Base-by-base conservation (phyloP, 371 early-diverging fungal species). In the Dichotomocladium elegans region DNA sequence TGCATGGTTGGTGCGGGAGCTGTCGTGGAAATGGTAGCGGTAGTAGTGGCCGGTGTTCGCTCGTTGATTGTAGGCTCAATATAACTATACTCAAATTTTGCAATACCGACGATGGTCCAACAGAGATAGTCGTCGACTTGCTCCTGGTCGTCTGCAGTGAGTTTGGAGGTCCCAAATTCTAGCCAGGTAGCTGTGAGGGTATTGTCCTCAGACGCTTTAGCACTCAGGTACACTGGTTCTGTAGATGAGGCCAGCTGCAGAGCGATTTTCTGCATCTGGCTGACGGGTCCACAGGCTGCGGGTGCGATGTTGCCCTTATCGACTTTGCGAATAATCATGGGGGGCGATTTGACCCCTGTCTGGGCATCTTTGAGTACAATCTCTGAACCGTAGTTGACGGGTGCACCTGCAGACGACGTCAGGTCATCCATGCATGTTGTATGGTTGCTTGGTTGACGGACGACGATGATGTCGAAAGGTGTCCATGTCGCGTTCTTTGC, bases 181-280 rank as follows among this genome's bases (percentile, higher is more conserved):
- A 68, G 54, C 71, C 71, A 74, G 4, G 75, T 59, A 43, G 54
- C 67, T 1, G 58, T 55, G 28, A 40, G 55, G 37, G 46, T 43
- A 1, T 17, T 28, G 28, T 45, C 26, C 28, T 24, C 41, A 19
- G 43, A 52, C 2, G 54, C 40, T 19, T 50, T 54, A 2, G 77
- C 72, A 25, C 68, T 71, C 4, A 77, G 55, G 41, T 69, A 77
- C 9, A 66, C 31, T 21, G 76, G 73, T 35, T 64, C 51, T 12
- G 37, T 17, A 1, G 37, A 17, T 37, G 70, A 61, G 4, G 58
- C 53, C 2, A 81, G 68, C 74, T 88, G 82, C 26, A 91, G 68
- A 14, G 90, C 90, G 22, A 91, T 77, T 64, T 91, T 91, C 65
- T 91, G 92, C 92, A 91, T 90, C 68, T 91, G 92, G 54, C 89